phyloP scores from a whole-genome alignment of 2,329 filamentous ascomycete species.

The Fusarium sp. region DNA sequence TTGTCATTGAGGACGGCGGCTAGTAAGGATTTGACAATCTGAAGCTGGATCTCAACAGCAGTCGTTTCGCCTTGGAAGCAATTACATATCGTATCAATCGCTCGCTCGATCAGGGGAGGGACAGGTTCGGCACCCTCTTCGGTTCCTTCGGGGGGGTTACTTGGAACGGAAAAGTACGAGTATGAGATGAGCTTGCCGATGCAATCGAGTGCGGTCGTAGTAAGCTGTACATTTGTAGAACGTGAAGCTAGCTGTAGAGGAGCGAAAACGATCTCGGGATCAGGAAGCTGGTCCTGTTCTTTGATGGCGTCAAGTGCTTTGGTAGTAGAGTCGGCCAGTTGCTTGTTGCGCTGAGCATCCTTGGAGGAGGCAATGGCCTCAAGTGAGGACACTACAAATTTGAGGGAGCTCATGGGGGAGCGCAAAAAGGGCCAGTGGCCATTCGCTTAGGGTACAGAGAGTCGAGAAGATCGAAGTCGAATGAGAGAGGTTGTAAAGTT shows the following conservation, averaged over 20 bases:
- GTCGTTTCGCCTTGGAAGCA: slow-evolving; percentile 98
- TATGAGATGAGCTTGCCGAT: slow-evolving; percentile 99
- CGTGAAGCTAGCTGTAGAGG: slow-evolving; percentile 91
- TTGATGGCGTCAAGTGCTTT: slow-evolving; percentile 88
- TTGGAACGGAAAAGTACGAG: slow-evolving; percentile 90
- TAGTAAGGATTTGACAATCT: slow-evolving; percentile 96
- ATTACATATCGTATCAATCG: slow-evolving; percentile 99
- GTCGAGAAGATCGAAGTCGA: slow-evolving; percentile 14
- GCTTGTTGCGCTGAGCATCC: slow-evolving; percentile 87
- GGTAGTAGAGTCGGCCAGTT: slow-evolving; percentile 82
- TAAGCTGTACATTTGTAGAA: slow-evolving; percentile 83
- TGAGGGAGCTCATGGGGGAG: slow-evolving; percentile 87
- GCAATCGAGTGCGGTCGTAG: slow-evolving; percentile 92
- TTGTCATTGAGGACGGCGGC: slow-evolving; percentile 98
- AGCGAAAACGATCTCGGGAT: slow-evolving; percentile 91
- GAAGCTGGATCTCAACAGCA: slow-evolving; percentile 89
- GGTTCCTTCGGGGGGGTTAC: slow-evolving; percentile 49
- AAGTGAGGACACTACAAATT: slow-evolving; percentile 93
- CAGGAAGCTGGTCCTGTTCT: slow-evolving; percentile 82
- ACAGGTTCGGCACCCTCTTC: slow-evolving; percentile 53
- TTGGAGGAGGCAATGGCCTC: slow-evolving; percentile 92
- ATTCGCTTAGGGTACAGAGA: slow-evolving; percentile 50
- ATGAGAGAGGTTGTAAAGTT: slow-evolving; percentile 18
- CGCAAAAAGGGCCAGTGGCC: slow-evolving; percentile 53
- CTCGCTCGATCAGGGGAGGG: slow-evolving; percentile 90